These are phyloP conservation scores for Wallacemonas sp. DNA, from an alignment of 208 protist genomes.

Conservation along the genomic window DNA sequence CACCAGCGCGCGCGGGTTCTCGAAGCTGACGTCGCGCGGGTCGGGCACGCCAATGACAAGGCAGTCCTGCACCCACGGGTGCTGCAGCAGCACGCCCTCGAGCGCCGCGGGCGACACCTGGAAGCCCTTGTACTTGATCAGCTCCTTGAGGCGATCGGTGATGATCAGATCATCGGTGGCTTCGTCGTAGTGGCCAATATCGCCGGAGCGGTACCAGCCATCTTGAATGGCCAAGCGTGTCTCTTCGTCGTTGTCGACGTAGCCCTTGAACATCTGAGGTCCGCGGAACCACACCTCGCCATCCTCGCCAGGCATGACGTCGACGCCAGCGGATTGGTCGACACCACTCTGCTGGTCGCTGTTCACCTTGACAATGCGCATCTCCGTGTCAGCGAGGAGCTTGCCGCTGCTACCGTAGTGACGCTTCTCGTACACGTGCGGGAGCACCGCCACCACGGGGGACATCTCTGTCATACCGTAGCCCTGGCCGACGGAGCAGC, in stretches of 20 bases:
- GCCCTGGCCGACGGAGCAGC: slow-evolving; percentile 42
- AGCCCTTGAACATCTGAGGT: slow-evolving; percentile 81
- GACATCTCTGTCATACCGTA: slow-evolving; percentile 87
- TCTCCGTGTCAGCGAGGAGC: slow-evolving; percentile 35
- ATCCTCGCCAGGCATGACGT: slow-evolving; percentile 23
- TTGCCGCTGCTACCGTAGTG: slow-evolving; percentile 16
- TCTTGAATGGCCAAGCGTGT: slow-evolving; percentile 51
- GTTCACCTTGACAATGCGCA: slow-evolving; percentile 43
- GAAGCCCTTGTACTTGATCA: slow-evolving; percentile 93
- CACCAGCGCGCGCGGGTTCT: slow-evolving; percentile 78
- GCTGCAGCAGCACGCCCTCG: slow-evolving; percentile 61
- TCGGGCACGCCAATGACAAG: slow-evolving; percentile 72
- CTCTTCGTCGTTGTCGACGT: slow-evolving; percentile 54
- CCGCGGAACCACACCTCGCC: slow-evolving; percentile 78
- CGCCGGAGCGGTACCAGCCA: slow-evolving; percentile 76
- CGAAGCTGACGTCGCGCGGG: slow-evolving; percentile 40
- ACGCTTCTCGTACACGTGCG: neutral
- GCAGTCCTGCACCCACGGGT: slow-evolving; percentile 66
- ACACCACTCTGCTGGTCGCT: slow-evolving; percentile 40
- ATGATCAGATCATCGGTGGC: slow-evolving; percentile 41
- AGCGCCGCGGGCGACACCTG: slow-evolving; percentile 86
- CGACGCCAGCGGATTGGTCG: slow-evolving; percentile 33
- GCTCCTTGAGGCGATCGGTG: slow-evolving; percentile 83
- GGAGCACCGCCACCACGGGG: slow-evolving; percentile 37
- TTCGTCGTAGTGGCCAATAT: slow-evolving; percentile 64